A percentile compares a stretch with the other conserved stretches of the same genome.
Evolutionary conservation across 2,329 filamentous ascomycete species (phyloP).

Genomic region (Colletotrichum sp.): DNA sequence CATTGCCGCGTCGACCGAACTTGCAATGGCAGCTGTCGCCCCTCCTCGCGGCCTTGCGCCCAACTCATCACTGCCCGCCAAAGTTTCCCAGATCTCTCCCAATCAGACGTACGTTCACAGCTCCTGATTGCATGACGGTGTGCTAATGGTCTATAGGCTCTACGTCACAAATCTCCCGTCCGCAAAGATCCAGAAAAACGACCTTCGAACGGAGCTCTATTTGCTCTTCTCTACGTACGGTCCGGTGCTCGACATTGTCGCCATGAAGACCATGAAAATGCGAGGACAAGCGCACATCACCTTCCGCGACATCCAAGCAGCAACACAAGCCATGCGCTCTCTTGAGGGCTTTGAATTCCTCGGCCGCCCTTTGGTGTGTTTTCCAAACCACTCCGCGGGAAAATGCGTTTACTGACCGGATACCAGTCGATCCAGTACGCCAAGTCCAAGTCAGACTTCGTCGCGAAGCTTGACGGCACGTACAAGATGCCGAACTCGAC

Average conservation of each 20-base stretch:
- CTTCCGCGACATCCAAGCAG: constrained; percentile 87
- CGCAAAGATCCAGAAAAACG: constrained; percentile 87
- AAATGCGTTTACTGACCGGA: background rate
- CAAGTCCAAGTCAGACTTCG: constrained; percentile 84
- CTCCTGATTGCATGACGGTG: background rate
- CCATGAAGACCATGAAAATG: constrained; percentile 89
- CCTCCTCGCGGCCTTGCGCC: constrained; percentile 41
- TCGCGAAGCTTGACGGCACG: constrained; percentile 91
- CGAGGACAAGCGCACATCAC: constrained; percentile 94
- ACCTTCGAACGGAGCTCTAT: constrained; percentile 87
- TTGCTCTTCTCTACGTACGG: constrained; percentile 95
- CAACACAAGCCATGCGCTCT: constrained; percentile 90
- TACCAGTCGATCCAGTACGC: constrained; percentile 87
- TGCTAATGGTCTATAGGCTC: constrained; percentile 58
- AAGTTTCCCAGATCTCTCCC: constrained; percentile 63
- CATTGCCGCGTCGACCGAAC: background rate
- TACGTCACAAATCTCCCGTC: constrained; percentile 88
- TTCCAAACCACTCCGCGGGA: background rate
- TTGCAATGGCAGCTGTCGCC: constrained; percentile 39
- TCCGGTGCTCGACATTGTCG: constrained; percentile 88
- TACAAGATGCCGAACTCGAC: constrained; percentile 70
- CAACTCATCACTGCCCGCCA: constrained; percentile 49
- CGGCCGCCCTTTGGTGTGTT: constrained; percentile 79
- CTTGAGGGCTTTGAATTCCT: constrained; percentile 87
- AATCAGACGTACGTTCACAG: constrained; percentile 72